These are phyloP conservation scores for Cystobasidiaceae sp. DNA, from an alignment of 1,284 basidiomycete genomes.

Conservation along the genomic window DNA sequence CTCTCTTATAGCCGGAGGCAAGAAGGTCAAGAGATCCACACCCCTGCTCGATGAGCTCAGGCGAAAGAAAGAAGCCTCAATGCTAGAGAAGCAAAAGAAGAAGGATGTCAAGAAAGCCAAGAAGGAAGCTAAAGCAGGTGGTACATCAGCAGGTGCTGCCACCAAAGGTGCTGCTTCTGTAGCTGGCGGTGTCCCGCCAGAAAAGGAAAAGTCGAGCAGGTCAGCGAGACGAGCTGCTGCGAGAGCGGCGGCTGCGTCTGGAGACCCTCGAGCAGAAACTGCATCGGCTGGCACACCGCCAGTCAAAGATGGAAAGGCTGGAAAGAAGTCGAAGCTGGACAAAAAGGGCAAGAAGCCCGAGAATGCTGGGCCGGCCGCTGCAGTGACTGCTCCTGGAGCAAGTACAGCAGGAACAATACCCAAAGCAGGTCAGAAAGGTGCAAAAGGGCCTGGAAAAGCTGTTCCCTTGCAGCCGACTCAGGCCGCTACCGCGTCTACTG, in stretches of 20 bases:
- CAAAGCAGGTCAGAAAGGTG: background rate
- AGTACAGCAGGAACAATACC: background rate
- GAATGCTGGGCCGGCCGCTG: conserved; percentile 1
- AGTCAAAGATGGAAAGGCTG: too few relatives aligned
- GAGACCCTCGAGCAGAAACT: too few relatives aligned
- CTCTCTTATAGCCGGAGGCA: background rate
- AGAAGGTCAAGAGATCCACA: conserved; percentile 59
- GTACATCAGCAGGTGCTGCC: background rate
- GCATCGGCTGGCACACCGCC: too few relatives aligned
- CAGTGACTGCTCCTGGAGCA: too few relatives aligned
- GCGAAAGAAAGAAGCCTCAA: conserved; percentile 62
- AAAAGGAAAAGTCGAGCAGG: background rate
- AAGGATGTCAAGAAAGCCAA: background rate
- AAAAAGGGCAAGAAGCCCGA: conserved; percentile 4
- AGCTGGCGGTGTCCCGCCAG: background rate
- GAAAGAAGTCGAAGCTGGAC: too few relatives aligned
- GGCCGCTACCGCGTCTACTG: background rate
- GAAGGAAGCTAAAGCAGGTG: conserved; percentile 13
- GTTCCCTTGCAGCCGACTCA: too few relatives aligned
- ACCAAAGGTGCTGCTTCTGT: background rate
- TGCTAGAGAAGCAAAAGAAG: conserved; percentile 23
- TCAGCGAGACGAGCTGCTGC: too few relatives aligned
- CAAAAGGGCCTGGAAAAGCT: background rate
- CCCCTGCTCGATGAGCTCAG: conserved; percentile 79
- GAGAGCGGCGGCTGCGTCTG: too few relatives aligned